Percentiles rank a stretch among this genome's conserved stretches.
Evolutionary conservation across 2,329 filamentous ascomycete genomes (phyloP).

Genomic region (Apiospora hydei): DNA sequence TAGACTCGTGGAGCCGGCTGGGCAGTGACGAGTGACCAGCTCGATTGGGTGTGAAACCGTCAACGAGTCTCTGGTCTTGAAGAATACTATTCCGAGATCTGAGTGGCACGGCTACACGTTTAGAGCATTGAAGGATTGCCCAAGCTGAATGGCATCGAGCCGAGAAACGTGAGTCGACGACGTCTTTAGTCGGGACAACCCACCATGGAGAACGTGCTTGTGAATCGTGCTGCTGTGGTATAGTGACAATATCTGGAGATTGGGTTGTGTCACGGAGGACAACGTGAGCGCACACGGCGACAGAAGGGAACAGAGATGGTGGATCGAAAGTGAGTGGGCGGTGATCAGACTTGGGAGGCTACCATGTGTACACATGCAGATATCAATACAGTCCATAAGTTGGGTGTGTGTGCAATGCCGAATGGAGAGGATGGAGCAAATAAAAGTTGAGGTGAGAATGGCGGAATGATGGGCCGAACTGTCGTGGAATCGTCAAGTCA

Average conservation of each 20-base stretch:
- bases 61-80: background rate
- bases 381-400: background rate
- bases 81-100: background rate
- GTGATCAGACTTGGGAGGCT: background rate
- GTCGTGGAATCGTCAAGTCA: background rate
- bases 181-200: background rate
- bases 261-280: slow-evolving; percentile 24
- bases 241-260: slow-evolving; percentile 20
- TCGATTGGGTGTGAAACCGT: background rate
- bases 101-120: background rate
- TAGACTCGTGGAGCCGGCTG: background rate
- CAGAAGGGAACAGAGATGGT: background rate
- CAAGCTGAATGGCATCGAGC: slow-evolving; percentile 8
- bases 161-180: background rate
- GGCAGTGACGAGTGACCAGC: background rate
- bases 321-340: background rate
- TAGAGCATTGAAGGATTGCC: slow-evolving; percentile 1
- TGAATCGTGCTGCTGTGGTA: slow-evolving; percentile 13
- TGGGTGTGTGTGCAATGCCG: background rate
- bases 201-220: slow-evolving; percentile 5
- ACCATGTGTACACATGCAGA: background rate
- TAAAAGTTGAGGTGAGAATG: background rate
- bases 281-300: background rate
- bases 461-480: too few species aligned
- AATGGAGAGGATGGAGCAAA: background rate